These are phyloP conservation scores for Blepharisma japonicum DNA, from an alignment of 73 alveolate genomes.

Conservation along the genomic window DNA sequence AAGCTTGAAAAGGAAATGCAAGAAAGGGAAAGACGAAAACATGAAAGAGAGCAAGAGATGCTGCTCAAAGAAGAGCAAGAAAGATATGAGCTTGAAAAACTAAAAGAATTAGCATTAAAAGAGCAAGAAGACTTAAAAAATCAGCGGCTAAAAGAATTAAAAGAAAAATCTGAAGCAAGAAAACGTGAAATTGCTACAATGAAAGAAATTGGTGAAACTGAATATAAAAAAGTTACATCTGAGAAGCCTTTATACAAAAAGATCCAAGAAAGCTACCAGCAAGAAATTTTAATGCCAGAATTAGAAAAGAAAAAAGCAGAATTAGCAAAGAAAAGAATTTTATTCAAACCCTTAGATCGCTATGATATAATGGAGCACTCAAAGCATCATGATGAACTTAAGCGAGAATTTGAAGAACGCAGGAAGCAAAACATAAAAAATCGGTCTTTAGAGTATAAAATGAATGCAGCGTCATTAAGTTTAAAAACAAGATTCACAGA, in stretches of 20 bases:
- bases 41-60: conserved; percentile 13
- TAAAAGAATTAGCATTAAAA: neutral
- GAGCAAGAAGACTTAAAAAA: neutral
- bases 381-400: neutral
- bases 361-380: conserved; percentile 15
- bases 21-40: conserved; percentile 1
- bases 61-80: neutral
- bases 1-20: neutral
- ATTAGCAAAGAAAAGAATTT: conserved; percentile 9
- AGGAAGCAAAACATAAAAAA: neutral
- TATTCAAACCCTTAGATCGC: neutral
- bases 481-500: neutral
- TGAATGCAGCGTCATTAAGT: neutral
- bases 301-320: conserved; percentile 4
- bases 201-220: neutral
- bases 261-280: neutral
- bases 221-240: conserved; percentile 2
- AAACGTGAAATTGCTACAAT: neutral
- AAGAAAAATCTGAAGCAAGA: conserved; percentile 16
- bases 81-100: neutral
- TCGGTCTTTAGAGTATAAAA: neutral
- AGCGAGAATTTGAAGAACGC: neutral
- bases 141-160: neutral
- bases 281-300: conserved; percentile 5
- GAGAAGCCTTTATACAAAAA: conserved; percentile 10